Evolutionary conservation across 108 stramenopile genomes (phyloP), one percentile per base, ranked within the genome.

Genomic region (Nannochloropsis oceanica): DNA sequence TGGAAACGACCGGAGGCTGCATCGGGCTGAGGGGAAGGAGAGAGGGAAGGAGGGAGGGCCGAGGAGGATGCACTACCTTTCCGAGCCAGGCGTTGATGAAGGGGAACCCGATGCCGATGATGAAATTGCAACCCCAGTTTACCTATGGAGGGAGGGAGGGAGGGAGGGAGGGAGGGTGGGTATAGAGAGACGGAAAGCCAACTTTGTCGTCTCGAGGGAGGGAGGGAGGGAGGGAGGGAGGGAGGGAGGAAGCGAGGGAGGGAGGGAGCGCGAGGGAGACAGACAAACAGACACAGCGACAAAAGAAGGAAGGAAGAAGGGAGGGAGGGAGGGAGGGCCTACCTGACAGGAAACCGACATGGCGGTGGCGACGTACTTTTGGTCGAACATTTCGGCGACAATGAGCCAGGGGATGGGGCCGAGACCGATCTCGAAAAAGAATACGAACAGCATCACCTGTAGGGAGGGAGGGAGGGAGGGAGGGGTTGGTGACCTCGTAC

Each of bases 321-420:
- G 14, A 14, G n/a, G n/a, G n/a, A 14, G 59, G 20, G 59, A 73
- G 59, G 14, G 59, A 18, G 59, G 59, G 59, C 59, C 20, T 18
- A 14, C 14, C 14, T 14, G 14, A 73, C 59, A 73, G 20, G 20
- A 73, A 20, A 92, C 82, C 79, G 90, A 90, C 94, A 95, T 95
- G 50, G 95, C 95, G 44, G 92, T 82, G n/a, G 94, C 92, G 18
- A 95, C 95, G 84, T 96, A 95, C 88, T 96, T 95, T 34, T 93
- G 94, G 82, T 95, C 94, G 88, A 96, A 95, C 89, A 89, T 87
- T 84, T 91, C 88, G 3, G 91, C 91, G 11, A 96, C 95, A 87
- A 98, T 96, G 27, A 92, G 83, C 91, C 91, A 92, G n/a, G 98
- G 96, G 80, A 99, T 97, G 18, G 97, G 96, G 18, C 98, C 98